Evolutionary conservation across 169 alveolate genomes (phyloP), one percentile per base, ranked within the genome.

Genomic region (Plasmodium vivax): DNA sequence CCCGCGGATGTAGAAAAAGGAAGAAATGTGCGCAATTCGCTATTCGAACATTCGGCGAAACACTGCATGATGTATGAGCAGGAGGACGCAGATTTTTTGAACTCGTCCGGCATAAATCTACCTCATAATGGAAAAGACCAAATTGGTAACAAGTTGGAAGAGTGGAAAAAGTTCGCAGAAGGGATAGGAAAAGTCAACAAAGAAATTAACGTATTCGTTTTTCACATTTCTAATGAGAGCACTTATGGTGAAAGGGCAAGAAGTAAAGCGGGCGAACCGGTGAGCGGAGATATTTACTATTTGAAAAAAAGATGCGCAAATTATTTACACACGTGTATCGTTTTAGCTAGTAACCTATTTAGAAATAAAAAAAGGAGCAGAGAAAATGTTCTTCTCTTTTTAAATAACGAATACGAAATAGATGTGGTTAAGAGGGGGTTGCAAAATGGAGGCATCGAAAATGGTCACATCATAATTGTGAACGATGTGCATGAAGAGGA

Each of bases 381-480:
- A 43, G 77, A 79, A 23, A 90, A 90, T 90, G 73, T 90, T 45
- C 83, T 90, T 47, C 58, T 90, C 47, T 79, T 80, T 80, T 90
- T 90, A 90, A 90, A 90, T 80, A 90, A 90, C 74, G 94, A 90
- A 58, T 73, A 90, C 6, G 94, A 90, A 90, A 90, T 90, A 80
- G 88, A 90, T 51, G 34, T 62, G 23, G 84, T 90, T 19, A 54
- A 54, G 74, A 90, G 36, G 75, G 94, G 94, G 1, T 81, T 90
- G 16, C 74, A 62, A 79, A 58, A 62, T 41, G 47, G 51, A 41
- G 56, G 56, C 36, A 90, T 90, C 38, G 82, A 79, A 58, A 90
- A 74, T 38, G 43, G 56, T 9, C 1, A 75, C 34, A 80, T 90
- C 16, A 75, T 10, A 80, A 45, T 80, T 62, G 83, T 90, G 73